Base-by-base conservation (phyloP, 768 basidiomycete genomes). In the Fistulinella prunicolor region DNA sequence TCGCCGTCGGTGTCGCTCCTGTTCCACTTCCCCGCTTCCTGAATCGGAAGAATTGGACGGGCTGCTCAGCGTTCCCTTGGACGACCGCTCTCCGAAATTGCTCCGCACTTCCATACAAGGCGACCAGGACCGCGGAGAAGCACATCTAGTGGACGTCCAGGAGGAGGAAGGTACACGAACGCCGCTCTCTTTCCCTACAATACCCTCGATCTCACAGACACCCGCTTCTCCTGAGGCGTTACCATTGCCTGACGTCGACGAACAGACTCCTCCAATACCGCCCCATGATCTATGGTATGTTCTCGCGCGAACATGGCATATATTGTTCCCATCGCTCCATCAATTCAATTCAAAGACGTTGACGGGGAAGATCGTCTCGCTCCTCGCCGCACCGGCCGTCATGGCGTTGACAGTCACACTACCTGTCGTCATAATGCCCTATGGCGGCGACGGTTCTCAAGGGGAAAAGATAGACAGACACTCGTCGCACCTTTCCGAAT, bases 301-400 rank as follows among this genome's bases (percentile, higher is more conserved):
- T 13, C 49, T 83, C 10, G 61, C 64, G 3, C 69, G 69, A 36
- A 70, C 77, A 0, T 75, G 71, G 45, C 78, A 87, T 54, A 81
- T 82, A 6, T 72, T 98, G 6, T 95, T 95, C 68, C 94, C 95
- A 0, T 89, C 93, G 0, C 70, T 98, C 1, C 83, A 85, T 46
- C 74, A 80, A 42, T 89, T 96, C 65, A 50, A 69, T 22, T 72
- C 76, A 20, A 93, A 95, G 67, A 83, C 84, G 16, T 55, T 83
- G 42, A 56, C 86, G 10, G 86, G 85, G 1, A 82, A 82, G 68
- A 70, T 89, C 24, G 86, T 88, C 0, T 80, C 85, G 0, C 55
- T 95, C 21, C 77, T 96, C 47, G 91, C 93, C 3, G 82, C 86
- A 0, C 95, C 95, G 2, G 91, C 93, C 2, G 83, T 99, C 2